Percentiles rank a stretch among this genome's conserved stretches.
Conservation (phyloP, 2,329 filamentous ascomycete genomes). For the Fusarium paranaense region DNA sequence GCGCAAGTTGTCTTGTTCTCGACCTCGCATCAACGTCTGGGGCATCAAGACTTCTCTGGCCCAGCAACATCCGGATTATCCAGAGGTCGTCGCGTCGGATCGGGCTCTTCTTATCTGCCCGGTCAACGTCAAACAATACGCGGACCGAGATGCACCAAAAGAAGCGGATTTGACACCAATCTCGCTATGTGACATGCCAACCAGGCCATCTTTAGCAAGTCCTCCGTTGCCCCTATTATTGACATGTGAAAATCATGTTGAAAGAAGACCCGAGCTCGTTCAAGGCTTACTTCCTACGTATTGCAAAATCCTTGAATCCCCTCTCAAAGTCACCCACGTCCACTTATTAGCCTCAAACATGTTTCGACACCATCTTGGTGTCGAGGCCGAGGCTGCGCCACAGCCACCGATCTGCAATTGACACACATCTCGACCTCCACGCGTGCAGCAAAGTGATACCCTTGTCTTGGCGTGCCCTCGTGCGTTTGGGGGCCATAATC, state of each 20-base stretch:
- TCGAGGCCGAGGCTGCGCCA: conserved; percentile 14
- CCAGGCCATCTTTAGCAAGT: not conserved
- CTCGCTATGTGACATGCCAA: not conserved
- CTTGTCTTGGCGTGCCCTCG: conserved; percentile 24
- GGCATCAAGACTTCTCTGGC: not conserved
- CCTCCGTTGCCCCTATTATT: not conserved
- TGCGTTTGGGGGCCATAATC: not conserved
- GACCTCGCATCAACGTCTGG: not conserved
- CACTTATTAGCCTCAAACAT: conserved; percentile 6
- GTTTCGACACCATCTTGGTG: not conserved
- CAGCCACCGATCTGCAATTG: conserved; percentile 17
- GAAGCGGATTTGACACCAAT: not conserved
- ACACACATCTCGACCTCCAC: not conserved
- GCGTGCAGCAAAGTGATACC: not conserved
- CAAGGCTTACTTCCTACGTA: not conserved
- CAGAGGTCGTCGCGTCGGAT: not conserved
- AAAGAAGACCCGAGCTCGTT: not conserved
- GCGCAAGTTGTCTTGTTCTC: not conserved
- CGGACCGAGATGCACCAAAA: not conserved
- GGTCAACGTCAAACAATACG: not conserved
- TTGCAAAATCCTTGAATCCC: not conserved
- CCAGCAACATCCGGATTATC: not conserved
- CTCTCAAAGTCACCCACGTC: not conserved
- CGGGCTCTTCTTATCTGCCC: not conserved
- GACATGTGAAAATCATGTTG: not conserved